Conservation (phyloP, 2,329 filamentous ascomycete species). For the Coniochaeta sp. region DNA sequence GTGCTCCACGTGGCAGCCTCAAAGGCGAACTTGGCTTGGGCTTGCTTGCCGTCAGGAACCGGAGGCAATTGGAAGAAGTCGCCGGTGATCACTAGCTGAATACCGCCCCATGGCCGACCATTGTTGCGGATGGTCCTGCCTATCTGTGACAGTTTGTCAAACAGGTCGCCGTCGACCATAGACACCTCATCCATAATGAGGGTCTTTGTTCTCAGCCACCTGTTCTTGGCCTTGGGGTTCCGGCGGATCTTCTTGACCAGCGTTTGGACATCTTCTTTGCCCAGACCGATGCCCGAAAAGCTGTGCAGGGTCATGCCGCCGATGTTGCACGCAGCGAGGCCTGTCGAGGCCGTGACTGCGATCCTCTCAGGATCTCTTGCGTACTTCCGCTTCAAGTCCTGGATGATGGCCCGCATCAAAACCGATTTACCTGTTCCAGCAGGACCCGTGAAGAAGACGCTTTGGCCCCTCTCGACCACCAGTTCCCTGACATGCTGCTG, state of each 20-base stretch:
- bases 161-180: constrained; percentile 96
- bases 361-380: constrained; percentile 71
- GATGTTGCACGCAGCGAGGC: constrained; percentile 92
- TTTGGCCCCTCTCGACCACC: constrained; percentile 72
- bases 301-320: constrained; percentile 94
- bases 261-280: constrained; percentile 75
- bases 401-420: constrained; percentile 85
- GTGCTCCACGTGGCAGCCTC: constrained; percentile 88
- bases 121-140: constrained; percentile 83
- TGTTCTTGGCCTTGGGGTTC: constrained; percentile 78
- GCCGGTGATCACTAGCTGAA: constrained; percentile 90
- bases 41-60: constrained; percentile 68
- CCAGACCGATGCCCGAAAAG: constrained; percentile 90
- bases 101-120: constrained; percentile 87
- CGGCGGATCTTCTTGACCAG: constrained; percentile 86
- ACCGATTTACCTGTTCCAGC: constrained; percentile 97
- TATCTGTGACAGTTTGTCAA: constrained; percentile 90
- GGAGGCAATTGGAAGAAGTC: constrained; percentile 98
- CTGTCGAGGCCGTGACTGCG: constrained; percentile 91
- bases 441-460: constrained; percentile 96
- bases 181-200: constrained; percentile 93
- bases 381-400: constrained; percentile 70
- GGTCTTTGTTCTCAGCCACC: constrained; percentile 84
- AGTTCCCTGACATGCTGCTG: constrained; percentile 78
- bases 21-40: constrained; percentile 80